Evolutionary conservation across 352 stramenopile species (phyloP), one percentile per base, ranked within the genome.

Genomic region (Pythium myriotylum): DNA sequence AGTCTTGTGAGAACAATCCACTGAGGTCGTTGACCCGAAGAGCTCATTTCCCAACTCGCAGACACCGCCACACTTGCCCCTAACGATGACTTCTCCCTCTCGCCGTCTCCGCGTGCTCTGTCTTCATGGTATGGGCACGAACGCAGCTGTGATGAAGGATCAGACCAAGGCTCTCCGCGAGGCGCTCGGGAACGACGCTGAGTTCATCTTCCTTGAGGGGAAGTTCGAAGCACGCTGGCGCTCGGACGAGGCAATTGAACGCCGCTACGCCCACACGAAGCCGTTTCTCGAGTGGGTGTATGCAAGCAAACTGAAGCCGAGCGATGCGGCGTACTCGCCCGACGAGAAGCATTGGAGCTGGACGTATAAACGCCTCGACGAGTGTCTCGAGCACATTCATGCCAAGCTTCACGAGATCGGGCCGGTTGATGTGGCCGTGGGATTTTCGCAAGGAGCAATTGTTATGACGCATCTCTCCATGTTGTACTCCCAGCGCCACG

Each of bases 401-500:
- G 56, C 68, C 4, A 57, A 81, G 55, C 57, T 92, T 4, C 54
- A 59, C 1, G 42, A 70, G 32, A 63, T 86, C 26, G 77, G 79
- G 0, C 73, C 81, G 0, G 76, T 88, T 43, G 83, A 92, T 49
- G 73, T 80, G 20, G 68, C 83, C 12, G 27, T 89, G 17, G 78
- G 77, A 3, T 93, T 92, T 59, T 93, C 81, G 0, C 84, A 93
- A 33, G 81, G 84, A 8, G 77, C 65, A 8, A 68, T 82, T 42
- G 65, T 85, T 17, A 65, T 76, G 48, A 79, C 74, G 12, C 56
- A 72, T 29, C 56, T 86, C 16, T 65, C 72, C 19, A 79, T 80
- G 76, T 73, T 72, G 58, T 80, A 72, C 22, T 16, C 32, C 23
- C 41, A 76, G 27, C 58, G 39, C 22, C 10, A 59, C 5, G 62